Base-by-base conservation (phyloP, 768 basidiomycete species). In the Sistotremastrum suecicum region DNA sequence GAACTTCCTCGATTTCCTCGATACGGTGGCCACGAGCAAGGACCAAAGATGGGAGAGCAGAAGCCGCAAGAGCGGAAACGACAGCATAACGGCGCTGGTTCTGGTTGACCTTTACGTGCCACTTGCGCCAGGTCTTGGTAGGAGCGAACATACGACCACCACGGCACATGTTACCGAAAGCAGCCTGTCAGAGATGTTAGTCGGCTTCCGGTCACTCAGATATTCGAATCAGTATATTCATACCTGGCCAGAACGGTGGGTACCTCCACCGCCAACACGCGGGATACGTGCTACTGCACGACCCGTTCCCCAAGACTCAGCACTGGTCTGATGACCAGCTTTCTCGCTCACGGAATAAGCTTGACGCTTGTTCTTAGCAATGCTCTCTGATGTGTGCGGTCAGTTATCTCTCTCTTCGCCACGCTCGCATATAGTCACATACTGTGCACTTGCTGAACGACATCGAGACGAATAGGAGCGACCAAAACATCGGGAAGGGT, bases 111-210 rank as follows among this genome's bases (percentile, higher is more conserved):
- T 97, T 99, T 73, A 98, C 86, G 71, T 99, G 95, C 95, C 95
- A 99, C 66, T 81, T 92, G 69, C 94, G 84, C 94, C 92, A 98
- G 62, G 80, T 87, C 75, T 95, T 97, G 70, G 94, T 98, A 11
- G 95, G 95, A 31, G 94, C 94, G 68, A 99, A 98, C 95, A 99
- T 98, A 63, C 95, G 90, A 73, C 95, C 95, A 62, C 95, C 94
- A 67, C 95, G 87, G 76, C 94, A 98, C 95, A 99, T 98, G 84
- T 98, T 98, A 61, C 95, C 95, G 71, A 98, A 98, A 33, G 95
- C 95, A 64, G 89, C 95, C 83, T 94, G 46, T 29, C 36, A 38
- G 31, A 3, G 32, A 37, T 35, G 20, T 12, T 7, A 37, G 29
- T 37, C 5, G 33, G 5, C 20, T 20, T 20, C 6, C 12, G 6